Evolutionary conservation across 2,329 filamentous ascomycete species (phyloP).

Genomic region (Diaporthe citri): DNA sequence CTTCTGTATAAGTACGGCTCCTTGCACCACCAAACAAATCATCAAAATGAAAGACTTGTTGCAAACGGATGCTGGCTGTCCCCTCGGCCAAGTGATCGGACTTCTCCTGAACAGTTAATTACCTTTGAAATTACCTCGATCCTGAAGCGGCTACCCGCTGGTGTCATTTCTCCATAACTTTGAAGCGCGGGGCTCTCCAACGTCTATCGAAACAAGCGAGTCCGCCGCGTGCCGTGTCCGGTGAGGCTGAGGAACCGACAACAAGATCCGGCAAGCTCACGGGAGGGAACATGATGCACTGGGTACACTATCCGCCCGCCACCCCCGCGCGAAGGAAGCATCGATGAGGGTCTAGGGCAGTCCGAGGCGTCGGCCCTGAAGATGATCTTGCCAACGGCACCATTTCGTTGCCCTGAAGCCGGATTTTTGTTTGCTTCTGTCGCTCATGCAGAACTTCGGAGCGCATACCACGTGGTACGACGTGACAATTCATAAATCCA

Average conservation of each 20-base stretch:
- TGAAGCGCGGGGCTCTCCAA: not conserved
- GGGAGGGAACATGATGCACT: not conserved
- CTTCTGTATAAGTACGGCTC: slow-evolving; percentile 32
- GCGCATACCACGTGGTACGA: slow-evolving; percentile 32
- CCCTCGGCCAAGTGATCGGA: slow-evolving; percentile 20
- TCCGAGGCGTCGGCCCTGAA: not conserved
- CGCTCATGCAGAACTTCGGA: slow-evolving; percentile 20
- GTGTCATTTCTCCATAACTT: not conserved
- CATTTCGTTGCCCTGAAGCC: not conserved
- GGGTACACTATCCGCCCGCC: slow-evolving; percentile 1
- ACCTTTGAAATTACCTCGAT: slow-evolving; percentile 19
- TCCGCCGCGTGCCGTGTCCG: slow-evolving; percentile 6
- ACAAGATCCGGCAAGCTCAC: slow-evolving; percentile 36
- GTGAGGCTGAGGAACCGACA: slow-evolving; percentile 25
- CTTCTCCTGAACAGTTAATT: not conserved
- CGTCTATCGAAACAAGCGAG: slow-evolving; percentile 30
- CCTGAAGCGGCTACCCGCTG: slow-evolving; percentile 21
- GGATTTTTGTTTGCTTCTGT: slow-evolving; percentile 29
- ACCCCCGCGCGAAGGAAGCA: not conserved
- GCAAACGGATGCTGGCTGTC: slow-evolving; percentile 27
- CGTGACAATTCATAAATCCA: slow-evolving; percentile 37
- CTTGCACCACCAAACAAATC: not conserved
- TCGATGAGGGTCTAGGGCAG: slow-evolving; percentile 8
- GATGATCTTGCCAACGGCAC: not conserved
- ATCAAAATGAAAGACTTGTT: slow-evolving; percentile 18